Percentiles rank a stretch among this genome's conserved stretches.
phyloP scores from a whole-genome alignment of 208 protist genomes.

The Strigomonas galati region DNA sequence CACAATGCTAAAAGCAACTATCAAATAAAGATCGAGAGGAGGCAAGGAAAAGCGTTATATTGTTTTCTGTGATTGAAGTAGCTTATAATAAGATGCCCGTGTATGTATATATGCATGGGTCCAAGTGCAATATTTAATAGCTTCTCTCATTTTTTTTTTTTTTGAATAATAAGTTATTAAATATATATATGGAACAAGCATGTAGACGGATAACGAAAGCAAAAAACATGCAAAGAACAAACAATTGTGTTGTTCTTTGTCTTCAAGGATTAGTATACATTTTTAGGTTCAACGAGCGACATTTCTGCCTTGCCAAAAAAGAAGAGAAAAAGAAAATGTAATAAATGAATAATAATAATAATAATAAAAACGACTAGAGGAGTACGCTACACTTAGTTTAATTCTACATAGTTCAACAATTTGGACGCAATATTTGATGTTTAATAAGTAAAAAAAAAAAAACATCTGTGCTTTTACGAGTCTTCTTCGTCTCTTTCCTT shows the following conservation, averaged over 20 bases:
- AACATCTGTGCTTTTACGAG: background rate
- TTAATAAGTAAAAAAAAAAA: conserved; percentile 5
- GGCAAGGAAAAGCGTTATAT: too few relatives aligned
- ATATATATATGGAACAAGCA: background rate
- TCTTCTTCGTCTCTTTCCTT: background rate
- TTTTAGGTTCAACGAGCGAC: background rate
- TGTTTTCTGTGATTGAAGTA: too few relatives aligned
- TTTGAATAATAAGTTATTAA: conserved; percentile 5
- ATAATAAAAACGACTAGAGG: background rate
- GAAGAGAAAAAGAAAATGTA: background rate
- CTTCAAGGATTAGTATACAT: too few relatives aligned
- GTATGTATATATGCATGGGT: background rate
- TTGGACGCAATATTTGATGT: background rate
- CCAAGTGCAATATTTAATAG: background rate
- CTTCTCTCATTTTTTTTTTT: conserved; percentile 1
- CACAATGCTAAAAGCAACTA: background rate
- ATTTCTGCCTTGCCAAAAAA: background rate
- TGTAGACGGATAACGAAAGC: background rate
- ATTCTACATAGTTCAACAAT: background rate
- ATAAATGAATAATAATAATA: background rate
- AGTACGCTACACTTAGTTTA: background rate
- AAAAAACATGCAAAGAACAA: conserved; percentile 1
- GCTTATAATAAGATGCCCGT: too few relatives aligned
- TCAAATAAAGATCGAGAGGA: background rate
- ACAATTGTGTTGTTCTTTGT: background rate